Evolutionary conservation across 257 asterid genomes (phyloP), one percentile per base, ranked within the genome.

Genomic region (Solanum okadae): DNA sequence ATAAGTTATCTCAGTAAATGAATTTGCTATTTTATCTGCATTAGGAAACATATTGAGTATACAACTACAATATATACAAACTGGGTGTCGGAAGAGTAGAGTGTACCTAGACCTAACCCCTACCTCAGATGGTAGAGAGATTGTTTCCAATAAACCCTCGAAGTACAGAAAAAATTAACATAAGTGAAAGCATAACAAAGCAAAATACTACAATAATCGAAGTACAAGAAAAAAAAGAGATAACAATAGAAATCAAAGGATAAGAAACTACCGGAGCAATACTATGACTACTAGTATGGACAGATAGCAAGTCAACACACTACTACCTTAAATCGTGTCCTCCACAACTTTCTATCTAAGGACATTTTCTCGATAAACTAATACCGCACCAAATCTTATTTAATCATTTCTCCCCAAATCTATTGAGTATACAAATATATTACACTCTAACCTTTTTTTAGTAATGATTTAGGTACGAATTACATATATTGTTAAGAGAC

Each of bases 351-450:
- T 7, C 10, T 56, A 10, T 63, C 3, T 8, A 23, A 63, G 1
- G 0, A 0, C 15, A 23, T 23, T 4, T 63, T 4, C 27, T n/a
- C n/a, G n/a, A n/a, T n/a, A n/a, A n/a, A n/a, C n/a, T n/a, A n/a
- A n/a, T n/a, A 23, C 29, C 0, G 11, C 3, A 5, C 0, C 6
- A 23, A 63, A 2, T 63, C 27, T n/a, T n/a, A n/a, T n/a, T 10
- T 23, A 0, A 63, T 23, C 7, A 4, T 3, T 2, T 23, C 70
- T 63, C 29, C 3, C 0, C 29, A 10, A 61, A 61, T 61, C 3
- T 61, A 23, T 23, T 8, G 3, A 61, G 29, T 61, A 61, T 10
- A 23, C 70, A 63, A 10, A 23, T 8, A 56, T 56, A 59, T 59
- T 59, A 20, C 9, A 67, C 3, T 8, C 38, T 15, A 9, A 14